These are phyloP conservation scores for Penicillium polonicum DNA, from an alignment of 2,329 filamentous ascomycete genomes.

Conservation along the genomic window DNA sequence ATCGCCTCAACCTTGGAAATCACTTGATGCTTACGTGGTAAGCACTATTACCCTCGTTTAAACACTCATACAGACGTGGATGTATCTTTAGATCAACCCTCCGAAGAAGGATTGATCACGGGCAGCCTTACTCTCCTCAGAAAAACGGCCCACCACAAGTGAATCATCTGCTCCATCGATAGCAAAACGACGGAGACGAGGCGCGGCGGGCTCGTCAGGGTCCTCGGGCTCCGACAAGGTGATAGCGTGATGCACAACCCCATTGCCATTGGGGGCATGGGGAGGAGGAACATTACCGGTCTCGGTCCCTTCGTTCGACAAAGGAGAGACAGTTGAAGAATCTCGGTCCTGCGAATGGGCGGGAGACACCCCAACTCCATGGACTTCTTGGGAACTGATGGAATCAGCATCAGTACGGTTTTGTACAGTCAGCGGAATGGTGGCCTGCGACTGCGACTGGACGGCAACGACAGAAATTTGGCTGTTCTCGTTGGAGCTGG, in stretches of 20 bases:
- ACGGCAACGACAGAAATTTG: background rate
- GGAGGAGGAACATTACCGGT: background rate
- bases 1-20: background rate
- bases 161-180: background rate
- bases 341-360: background rate
- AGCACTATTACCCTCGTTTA: background rate
- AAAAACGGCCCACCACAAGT: background rate
- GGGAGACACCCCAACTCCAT: background rate
- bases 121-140: background rate
- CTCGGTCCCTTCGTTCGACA: background rate
- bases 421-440: background rate
- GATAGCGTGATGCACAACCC: background rate
- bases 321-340: no score
- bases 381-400: background rate
- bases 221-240: background rate
- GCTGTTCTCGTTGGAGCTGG: background rate
- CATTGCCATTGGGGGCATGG: background rate
- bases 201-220: background rate
- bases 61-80: background rate
- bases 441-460: background rate
- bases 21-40: background rate
- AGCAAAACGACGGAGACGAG: background rate
- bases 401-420: background rate
- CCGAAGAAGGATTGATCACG: background rate
- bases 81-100: background rate